These are phyloP conservation scores for Lentinula raphanica DNA, from an alignment of 768 basidiomycete species.

Conservation along the genomic window DNA sequence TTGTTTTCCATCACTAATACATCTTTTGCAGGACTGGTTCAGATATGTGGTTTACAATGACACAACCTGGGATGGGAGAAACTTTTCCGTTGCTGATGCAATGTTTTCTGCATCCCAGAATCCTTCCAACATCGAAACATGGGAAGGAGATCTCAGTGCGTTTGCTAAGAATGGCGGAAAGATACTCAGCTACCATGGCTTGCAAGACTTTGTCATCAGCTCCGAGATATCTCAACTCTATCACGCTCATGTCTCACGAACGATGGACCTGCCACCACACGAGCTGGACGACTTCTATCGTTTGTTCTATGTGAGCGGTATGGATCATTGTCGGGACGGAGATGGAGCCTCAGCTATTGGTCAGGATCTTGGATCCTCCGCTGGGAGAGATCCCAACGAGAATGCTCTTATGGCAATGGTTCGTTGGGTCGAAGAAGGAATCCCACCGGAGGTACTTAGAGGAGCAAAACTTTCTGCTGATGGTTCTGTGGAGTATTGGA, in stretches of 20 bases:
- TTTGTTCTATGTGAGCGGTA: conserved; percentile 18
- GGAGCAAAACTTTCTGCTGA: not conserved
- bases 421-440: conserved; percentile 6
- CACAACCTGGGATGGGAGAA: not conserved
- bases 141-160: conserved; percentile 10
- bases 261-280: conserved; percentile 9
- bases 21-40: conserved; percentile 1
- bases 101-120: not conserved
- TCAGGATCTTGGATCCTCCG: conserved; percentile 1
- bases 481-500: not conserved
- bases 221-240: conserved; percentile 12
- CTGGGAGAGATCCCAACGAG: not conserved
- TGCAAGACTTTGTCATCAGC: conserved; percentile 13
- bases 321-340: conserved; percentile 16
- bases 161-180: conserved; percentile 16
- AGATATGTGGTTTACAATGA: conserved; percentile 6
- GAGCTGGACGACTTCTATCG: conserved; percentile 18
- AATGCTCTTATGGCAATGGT: conserved; percentile 6
- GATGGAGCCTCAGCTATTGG: conserved; percentile 14
- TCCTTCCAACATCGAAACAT: conserved; percentile 8
- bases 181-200: conserved; percentile 16
- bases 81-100: conserved; percentile 1
- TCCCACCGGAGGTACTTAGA: not conserved
- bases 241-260: conserved; percentile 14
- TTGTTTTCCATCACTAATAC: not conserved